Percentiles rank a stretch among this genome's conserved stretches.
Evolutionary conservation across 441 rosid genomes (phyloP).

Genomic region (Rhodomyrtus psidioides): DNA sequence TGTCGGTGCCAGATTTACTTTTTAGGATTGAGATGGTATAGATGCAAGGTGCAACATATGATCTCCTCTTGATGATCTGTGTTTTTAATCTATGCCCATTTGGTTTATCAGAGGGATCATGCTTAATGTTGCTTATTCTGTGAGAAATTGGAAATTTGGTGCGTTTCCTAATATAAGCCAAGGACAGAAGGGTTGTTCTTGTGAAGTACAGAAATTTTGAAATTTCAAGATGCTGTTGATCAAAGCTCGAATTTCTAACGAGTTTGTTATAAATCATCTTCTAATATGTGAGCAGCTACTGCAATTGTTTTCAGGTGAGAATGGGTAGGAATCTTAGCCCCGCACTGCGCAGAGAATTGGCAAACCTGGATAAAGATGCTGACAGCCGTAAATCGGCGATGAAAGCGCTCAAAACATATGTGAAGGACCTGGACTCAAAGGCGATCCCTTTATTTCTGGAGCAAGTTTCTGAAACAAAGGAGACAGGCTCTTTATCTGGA

Average conservation of each 20-base stretch:
- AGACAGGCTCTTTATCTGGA: slow-evolving; percentile 70
- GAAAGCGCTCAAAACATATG: slow-evolving; percentile 86
- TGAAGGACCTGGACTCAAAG: slow-evolving; percentile 80
- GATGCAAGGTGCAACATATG: neutral
- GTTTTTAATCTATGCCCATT: neutral
- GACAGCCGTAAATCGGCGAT: slow-evolving; percentile 89
- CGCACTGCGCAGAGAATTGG: slow-evolving; percentile 57
- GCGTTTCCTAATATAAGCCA: neutral
- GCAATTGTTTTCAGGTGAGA: slow-evolving; percentile 16
- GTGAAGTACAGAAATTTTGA: neutral
- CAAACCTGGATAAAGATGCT: slow-evolving; percentile 87
- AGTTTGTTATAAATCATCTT: neutral
- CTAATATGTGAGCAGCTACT: neutral
- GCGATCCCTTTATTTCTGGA: slow-evolving; percentile 86
- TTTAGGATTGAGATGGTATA: neutral
- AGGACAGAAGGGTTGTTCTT: neutral
- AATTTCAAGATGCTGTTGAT: neutral
- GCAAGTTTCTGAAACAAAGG: slow-evolving; percentile 93
- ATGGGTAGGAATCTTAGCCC: slow-evolving; percentile 85
- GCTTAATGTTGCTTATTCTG: neutral
- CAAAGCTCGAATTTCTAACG: neutral
- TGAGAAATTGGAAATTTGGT: neutral
- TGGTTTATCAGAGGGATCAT: neutral
- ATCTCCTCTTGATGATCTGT: neutral
- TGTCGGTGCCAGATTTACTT: neutral